Base-by-base conservation (phyloP, 2,329 filamentous ascomycete genomes). In the Camillea tinctor region DNA sequence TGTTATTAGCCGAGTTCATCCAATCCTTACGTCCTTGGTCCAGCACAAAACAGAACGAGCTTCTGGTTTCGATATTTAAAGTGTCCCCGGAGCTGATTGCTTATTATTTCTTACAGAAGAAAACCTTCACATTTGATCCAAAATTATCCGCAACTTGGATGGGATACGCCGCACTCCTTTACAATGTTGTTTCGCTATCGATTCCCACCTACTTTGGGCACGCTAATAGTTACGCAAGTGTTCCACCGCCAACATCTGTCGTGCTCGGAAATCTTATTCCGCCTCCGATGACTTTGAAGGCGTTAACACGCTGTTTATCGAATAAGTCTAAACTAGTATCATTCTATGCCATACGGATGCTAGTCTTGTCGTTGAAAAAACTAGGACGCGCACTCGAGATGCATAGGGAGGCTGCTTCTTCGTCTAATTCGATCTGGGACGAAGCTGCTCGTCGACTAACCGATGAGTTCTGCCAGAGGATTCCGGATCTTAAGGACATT, bases 141-240 rank as follows among this genome's bases (percentile, higher is more conserved):
- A 98, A 97, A 71, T 82, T 96, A 4, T 95, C 93, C 2, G 88
- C 93, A 51, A 95, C 93, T 0, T 99, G 95, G 95, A 91, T 98
- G 66, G 93, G 94, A 50, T 97, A 96, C 72, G 92, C 93, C 0
- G 88, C 93, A 0, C 92, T 98, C 63, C 77, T 99, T 4, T 96
- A 96, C 74, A 90, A 90, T 62, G 86, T 88, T 1, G 87, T 97
- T 52, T 84, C 89, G 59, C 79, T 96, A 40, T 86, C 88, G 1
- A 80, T 97, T 1, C 93, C 93, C 1, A 72, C 79, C 23, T 84
- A 84, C 61, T 92, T 94, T 70, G 92, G 92, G 13, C 85, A 88
- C 66, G 80, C 80, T 49, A 81, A 84, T 13, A 81, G 80, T 50
- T 89, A 86, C 64, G 85, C 87, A 22, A 75, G 80, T 19, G 78